Evolutionary conservation across 495 filamentous ascomycete species (phyloP), one percentile per base, ranked within the genome.

Genomic region (Tuber aestivum): DNA sequence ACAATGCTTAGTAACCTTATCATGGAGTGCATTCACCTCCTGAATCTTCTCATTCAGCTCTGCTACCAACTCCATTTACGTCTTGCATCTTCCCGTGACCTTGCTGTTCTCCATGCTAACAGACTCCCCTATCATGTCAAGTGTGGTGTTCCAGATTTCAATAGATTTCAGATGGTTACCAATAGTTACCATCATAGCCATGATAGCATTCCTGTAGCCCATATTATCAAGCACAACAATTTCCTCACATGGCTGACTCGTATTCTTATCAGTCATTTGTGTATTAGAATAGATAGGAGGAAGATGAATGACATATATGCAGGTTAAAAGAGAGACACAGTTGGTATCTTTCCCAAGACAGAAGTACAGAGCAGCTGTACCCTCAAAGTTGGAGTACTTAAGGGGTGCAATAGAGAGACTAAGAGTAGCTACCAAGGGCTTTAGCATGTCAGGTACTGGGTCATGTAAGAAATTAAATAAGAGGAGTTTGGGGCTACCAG

Each of bases 351-450:
- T 61, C 9, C 8, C 2, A 32, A 61, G 50, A 1, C 50, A 3
- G 9, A 32, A 32, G 50, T 14, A 61, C 0, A 61, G 50, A 32
- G n/a, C 50, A 10, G 50, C 50, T 2, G 50, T 61, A 1, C 50
- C n/a, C n/a, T 61, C 70, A 14, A 71, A 48, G 69, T 75, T 1
- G 16, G 70, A 70, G 68, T 41, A 71, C 73, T 75, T n/a, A 37
- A 74, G 73, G 35, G 73, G 73, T 42, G 73, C 73, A 6, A 75
- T 74, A n/a, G 41, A 74, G 70, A 74, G 73, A 71, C 73, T 70
- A 0, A 74, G 73, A 41, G 69, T 16, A 6, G 73, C 4, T 1
- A 37, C 38, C 14, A 75, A 71, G 41, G 73, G 73, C 69, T 75
- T 71, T 70, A 70, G 37, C 1, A 75, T 70, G 21, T 74, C 69